Evolutionary conservation across 148 eudicot species (phyloP).

Genomic region (Camellia japonica): DNA sequence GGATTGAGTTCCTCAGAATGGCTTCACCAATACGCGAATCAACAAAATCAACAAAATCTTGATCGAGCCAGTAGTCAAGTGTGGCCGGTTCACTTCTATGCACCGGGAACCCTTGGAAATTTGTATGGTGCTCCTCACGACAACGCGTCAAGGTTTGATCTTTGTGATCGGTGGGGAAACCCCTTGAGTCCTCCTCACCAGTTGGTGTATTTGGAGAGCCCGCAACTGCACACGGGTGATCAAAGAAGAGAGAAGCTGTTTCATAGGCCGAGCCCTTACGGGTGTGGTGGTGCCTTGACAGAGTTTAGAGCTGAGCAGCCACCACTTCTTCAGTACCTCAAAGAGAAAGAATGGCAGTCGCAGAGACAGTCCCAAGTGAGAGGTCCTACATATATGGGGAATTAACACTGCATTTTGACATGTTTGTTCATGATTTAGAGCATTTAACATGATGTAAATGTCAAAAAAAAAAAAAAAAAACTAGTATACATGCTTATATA

Average conservation of each 20-base stretch:
- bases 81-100: slow-evolving; percentile 21
- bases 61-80: slow-evolving; percentile 15
- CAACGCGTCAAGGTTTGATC: slow-evolving; percentile 36
- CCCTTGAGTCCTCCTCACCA: slow-evolving; percentile 39
- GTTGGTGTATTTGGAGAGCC: slow-evolving; percentile 39
- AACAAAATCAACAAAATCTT: slow-evolving; percentile 18
- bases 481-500: neutral
- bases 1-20: slow-evolving; percentile 54
- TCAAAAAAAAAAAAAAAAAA: neutral
- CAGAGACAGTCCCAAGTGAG: slow-evolving; percentile 54
- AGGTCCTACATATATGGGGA: slow-evolving; percentile 63
- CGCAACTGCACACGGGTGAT: slow-evolving; percentile 38
- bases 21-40: slow-evolving; percentile 47
- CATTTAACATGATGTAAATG: slow-evolving; percentile 5
- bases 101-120: slow-evolving; percentile 32
- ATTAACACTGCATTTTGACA: slow-evolving; percentile 11
- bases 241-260: slow-evolving; percentile 42
- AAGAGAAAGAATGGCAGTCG: slow-evolving; percentile 69
- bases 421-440: neutral
- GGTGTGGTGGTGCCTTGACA: slow-evolving; percentile 26
- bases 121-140: slow-evolving; percentile 24
- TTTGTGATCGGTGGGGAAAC: slow-evolving; percentile 56
- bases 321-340: slow-evolving; percentile 59
- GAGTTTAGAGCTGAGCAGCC: slow-evolving; percentile 48
- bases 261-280: slow-evolving; percentile 35